Evolutionary conservation across 2,329 filamentous ascomycete genomes (phyloP), one percentile per base, ranked within the genome.

Genomic region (Tolypocladium capitatum): DNA sequence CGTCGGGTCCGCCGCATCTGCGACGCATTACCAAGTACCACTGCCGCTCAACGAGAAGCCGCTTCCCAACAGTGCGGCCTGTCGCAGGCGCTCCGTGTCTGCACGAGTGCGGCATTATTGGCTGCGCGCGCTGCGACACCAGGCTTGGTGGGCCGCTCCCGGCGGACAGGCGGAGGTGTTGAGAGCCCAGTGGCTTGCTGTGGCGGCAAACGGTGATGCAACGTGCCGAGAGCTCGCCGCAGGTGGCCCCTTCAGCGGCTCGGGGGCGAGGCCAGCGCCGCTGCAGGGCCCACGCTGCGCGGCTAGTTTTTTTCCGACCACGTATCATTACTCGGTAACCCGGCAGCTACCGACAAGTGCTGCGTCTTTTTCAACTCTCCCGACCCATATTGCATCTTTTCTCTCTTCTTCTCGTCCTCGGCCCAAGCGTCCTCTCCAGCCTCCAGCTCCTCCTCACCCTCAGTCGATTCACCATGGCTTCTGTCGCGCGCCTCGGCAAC

Each of bases 401-500:
- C 59, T 61, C 59, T 59, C 53, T 53, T 60, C 58, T 56, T 60
- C 59, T 56, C 61, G 52, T 63, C 59, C 56, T 54, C 56, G 49
- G 48, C 48, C 52, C 53, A 53, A 51, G 50, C 38, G 38, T 42
- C 38, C 53, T 52, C 49, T 63, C 54, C 55, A 55, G 49, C 48
- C 49, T 55, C 48, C 49, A 57, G 55, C 56, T 60, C 60, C 52
- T 55, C 52, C 55, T 55, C 47, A 51, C 46, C 53, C 54, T 48
- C 55, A 40, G 9, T 53, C 62, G 60, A 62, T 51, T 55, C 57
- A 60, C 71, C 72, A 95, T 95, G 87, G 84, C 88, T 67, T 81
- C 87, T 64, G 78, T 86, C 66, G 72, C 92, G 67, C 84, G 87
- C 75, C 70, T 94, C 64, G 81, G 84, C 73, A 81, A 84, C 64